Base-by-base conservation (phyloP, 345 rosid species). In the Adansonia digitata region DNA sequence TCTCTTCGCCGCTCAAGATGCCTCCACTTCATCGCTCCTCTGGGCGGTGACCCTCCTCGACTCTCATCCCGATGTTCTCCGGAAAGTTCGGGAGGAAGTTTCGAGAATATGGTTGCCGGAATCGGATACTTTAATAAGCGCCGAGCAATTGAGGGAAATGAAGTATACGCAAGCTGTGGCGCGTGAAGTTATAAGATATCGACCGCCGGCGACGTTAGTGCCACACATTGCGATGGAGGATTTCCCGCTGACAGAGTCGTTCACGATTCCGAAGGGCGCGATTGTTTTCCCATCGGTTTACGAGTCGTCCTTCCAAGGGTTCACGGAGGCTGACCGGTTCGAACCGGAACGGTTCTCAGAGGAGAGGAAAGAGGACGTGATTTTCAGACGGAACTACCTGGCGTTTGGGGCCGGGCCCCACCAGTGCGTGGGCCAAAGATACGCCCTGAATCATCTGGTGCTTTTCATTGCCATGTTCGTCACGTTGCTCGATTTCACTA, bases 401-500 rank as follows among this genome's bases (percentile, higher is more conserved):
- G 90, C 94, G 0, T 94, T 94, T 7, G 98, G 98, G 7, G 87
- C 93, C 2, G 98, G 98, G 1, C 49, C 97, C 60, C 98, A 94
- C 85, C 98, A 89, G 74, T 94, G 98, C n/a, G 91, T 94, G 77
- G 98, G 98, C 7, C 97, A 94, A 82, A 82, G 94, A 75, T 92
- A 94, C 66, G 98, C 98, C 0, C 9, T 89, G 49, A 92, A 91
- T 76, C 92, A 92, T 34, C 84, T 94, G 48, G 92, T 87, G 26
- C 86, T 94, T 31, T 92, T 92, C 80, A 86, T 89, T 15, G 93
- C 97, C 0, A 84, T 92, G 89, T 92, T 94, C 76, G 67, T 82
- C 9, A 72, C 87, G 22, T 22, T 91, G 61, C 52, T 87, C 2
- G 90, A 94, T 80, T 89, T 91, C 86, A 83, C 85, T 72, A 73